Evolutionary conservation across 2,329 filamentous ascomycete genomes (phyloP).

Genomic region (Clonostachys sp.): DNA sequence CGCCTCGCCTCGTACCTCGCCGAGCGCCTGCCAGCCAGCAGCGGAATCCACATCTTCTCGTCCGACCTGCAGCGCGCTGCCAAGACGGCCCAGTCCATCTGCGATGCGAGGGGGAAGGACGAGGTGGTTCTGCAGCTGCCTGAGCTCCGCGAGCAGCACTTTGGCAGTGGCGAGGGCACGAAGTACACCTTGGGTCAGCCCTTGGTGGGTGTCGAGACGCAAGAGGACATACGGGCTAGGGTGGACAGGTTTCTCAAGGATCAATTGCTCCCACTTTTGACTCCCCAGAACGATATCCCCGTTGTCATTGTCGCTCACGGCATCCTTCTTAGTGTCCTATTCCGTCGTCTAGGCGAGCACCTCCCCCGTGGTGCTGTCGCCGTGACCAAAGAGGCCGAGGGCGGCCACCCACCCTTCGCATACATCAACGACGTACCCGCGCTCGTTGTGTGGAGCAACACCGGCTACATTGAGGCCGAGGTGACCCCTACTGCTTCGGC

Average conservation of each 20-base stretch:
- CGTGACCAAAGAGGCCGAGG: not conserved
- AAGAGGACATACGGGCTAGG: constrained; percentile 60
- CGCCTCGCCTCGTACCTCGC: constrained; percentile 63
- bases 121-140: constrained; percentile 12
- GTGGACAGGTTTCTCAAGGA: constrained; percentile 62
- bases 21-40: constrained; percentile 12
- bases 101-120: constrained; percentile 42
- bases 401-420: not conserved
- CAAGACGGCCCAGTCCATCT: constrained; percentile 65
- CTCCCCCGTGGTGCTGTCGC: constrained; percentile 25
- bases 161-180: constrained; percentile 66
- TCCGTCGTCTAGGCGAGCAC: constrained; percentile 55
- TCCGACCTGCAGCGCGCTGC: constrained; percentile 73
- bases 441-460: constrained; percentile 45
- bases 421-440: not conserved
- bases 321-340: constrained; percentile 69
- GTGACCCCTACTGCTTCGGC: constrained; percentile 7
- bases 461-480: constrained; percentile 35
- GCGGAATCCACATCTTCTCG: constrained; percentile 64
- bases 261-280: constrained; percentile 51
- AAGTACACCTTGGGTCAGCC: constrained; percentile 36
- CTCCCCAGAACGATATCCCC: constrained; percentile 3
- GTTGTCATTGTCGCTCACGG: constrained; percentile 78
- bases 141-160: constrained; percentile 68
- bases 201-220: constrained; percentile 59